Evolutionary conservation across 768 basidiomycete species (phyloP).

Genomic region (Holtermannia corniformis): DNA sequence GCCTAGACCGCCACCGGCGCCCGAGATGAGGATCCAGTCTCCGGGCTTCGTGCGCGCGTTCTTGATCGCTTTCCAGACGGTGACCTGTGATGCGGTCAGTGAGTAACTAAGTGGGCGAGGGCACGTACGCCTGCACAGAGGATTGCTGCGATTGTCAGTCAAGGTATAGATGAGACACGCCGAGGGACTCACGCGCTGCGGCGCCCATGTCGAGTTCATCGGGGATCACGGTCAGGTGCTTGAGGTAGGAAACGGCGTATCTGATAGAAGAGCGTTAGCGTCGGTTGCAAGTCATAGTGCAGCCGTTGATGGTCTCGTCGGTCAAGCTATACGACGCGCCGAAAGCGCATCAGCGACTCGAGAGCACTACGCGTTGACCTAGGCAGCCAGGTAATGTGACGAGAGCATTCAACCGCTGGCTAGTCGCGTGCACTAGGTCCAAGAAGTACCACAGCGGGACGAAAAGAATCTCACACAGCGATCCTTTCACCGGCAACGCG

Average conservation of each 20-base stretch:
- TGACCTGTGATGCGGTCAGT: constrained; percentile 59
- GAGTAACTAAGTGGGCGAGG: constrained; percentile 3
- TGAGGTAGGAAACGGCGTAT: constrained; percentile 36
- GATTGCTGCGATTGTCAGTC: constrained; percentile 47
- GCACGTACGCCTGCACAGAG: constrained; percentile 56
- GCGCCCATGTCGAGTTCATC: constrained; percentile 49
- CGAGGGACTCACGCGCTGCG: constrained; percentile 40
- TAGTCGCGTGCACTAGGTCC: no score
- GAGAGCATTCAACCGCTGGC: no score
- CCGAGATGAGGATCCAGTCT: constrained; percentile 44
- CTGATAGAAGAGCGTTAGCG: no score
- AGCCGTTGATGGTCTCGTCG: no score
- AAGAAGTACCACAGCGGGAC: no score
- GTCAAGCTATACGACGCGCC: no score
- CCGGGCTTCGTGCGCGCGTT: constrained; percentile 56
- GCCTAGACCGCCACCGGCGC: constrained; percentile 55
- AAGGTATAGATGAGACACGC: background rate
- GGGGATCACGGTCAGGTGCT: constrained; percentile 66
- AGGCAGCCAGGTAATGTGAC: no score
- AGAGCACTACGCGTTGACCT: no score
- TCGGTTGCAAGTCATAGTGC: no score
- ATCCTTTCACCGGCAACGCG: no score
- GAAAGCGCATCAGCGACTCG: no score
- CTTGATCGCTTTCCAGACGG: constrained; percentile 78
- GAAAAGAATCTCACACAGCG: no score